phyloP scores from a whole-genome alignment of 768 basidiomycete genomes.

The Hypsizygus marmoreus region DNA sequence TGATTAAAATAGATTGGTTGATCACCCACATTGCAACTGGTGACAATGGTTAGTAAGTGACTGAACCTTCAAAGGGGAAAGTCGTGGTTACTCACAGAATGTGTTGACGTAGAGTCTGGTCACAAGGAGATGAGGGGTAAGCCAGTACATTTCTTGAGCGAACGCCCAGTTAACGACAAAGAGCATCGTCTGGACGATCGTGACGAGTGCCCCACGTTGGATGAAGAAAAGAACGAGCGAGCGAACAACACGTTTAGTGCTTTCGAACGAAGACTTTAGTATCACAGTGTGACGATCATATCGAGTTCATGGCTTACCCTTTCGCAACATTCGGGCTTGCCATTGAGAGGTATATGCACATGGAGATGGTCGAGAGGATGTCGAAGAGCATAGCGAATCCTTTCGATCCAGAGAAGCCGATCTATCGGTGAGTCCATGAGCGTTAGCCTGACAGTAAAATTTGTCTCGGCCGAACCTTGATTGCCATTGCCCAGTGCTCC shows the following conservation, averaged over 20 bases:
- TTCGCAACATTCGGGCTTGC: background rate
- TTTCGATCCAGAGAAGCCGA: constrained; percentile 3
- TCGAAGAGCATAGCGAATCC: constrained; percentile 2
- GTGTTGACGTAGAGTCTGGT: constrained; percentile 2
- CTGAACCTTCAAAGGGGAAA: no score
- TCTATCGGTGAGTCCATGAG: no score
- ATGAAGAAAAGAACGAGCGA: background rate
- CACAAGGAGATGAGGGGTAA: constrained; percentile 2
- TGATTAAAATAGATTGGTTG: no score
- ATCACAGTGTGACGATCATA: background rate
- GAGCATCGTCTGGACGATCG: background rate
- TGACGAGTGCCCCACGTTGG: constrained; percentile 1
- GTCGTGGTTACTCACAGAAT: constrained; percentile 1
- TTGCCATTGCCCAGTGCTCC: constrained; percentile 8
- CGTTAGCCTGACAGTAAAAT: no score
- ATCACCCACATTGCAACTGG: no score
- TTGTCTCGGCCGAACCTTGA: no score
- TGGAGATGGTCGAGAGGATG: background rate
- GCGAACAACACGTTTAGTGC: background rate
- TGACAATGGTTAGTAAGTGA: no score
- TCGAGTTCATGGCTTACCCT: background rate
- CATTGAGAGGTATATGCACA: background rate
- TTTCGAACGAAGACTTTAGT: background rate
- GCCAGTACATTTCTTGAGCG: constrained; percentile 1
- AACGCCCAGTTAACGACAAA: constrained; percentile 2